Evolutionary conservation across 2,329 filamentous ascomycete species (phyloP).

Genomic region (Teratosphaeria gauchensis): DNA sequence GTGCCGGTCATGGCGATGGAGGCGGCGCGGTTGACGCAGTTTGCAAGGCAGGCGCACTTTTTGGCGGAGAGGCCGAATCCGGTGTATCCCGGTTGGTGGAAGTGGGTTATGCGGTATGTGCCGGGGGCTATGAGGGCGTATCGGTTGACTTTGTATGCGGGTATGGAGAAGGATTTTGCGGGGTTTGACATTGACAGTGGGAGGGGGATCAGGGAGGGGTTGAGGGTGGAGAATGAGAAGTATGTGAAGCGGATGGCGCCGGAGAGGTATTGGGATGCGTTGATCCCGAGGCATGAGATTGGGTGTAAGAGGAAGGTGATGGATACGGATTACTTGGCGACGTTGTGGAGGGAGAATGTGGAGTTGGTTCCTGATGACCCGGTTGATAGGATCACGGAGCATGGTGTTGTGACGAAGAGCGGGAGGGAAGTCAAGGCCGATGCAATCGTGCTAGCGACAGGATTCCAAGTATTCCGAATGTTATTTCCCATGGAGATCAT

Average conservation of each 20-base stretch:
- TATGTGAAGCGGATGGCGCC: conserved; percentile 38
- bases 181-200: conserved; percentile 33
- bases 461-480: conserved; percentile 40
- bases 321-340: conserved; percentile 39
- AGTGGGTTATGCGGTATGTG: conserved; percentile 36
- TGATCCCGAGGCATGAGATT: conserved; percentile 36
- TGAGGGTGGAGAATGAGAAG: conserved; percentile 29
- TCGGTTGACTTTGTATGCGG: conserved; percentile 32
- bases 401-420: conserved; percentile 30
- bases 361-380: conserved; percentile 34
- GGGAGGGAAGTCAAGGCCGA: conserved; percentile 34
- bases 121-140: conserved; percentile 38
- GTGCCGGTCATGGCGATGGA: conserved; percentile 35
- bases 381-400: conserved; percentile 29
- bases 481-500: conserved; percentile 39
- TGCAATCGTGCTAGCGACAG: conserved; percentile 41
- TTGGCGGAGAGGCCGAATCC: conserved; percentile 37
- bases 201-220: conserved; percentile 25
- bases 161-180: conserved; percentile 36
- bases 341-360: conserved; percentile 34
- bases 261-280: conserved; percentile 33
- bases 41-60: conserved; percentile 43
- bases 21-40: conserved; percentile 37
- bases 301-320: conserved; percentile 41
- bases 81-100: conserved; percentile 31